Conservation (phyloP, 1,284 basidiomycete genomes). For the Leccinum solheimii region DNA sequence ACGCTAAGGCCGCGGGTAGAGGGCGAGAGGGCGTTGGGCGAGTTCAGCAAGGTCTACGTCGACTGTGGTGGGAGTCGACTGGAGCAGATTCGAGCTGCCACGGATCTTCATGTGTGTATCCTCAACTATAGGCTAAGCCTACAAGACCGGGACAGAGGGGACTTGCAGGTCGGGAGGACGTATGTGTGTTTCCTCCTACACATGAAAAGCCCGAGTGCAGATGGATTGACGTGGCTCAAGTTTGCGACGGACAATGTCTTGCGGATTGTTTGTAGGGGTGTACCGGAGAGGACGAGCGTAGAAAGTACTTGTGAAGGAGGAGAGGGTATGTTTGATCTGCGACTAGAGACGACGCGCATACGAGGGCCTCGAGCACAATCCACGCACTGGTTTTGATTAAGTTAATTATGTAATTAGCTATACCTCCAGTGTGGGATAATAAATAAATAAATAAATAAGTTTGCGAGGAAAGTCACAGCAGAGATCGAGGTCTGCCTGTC, state of each 20-base stretch:
- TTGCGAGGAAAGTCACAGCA: too few species aligned
- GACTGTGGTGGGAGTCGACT: slow-evolving; percentile 21
- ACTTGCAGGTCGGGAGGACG: slow-evolving; percentile 15
- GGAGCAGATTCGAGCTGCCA: slow-evolving; percentile 6
- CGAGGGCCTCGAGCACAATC: neutral
- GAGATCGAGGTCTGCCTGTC: too few species aligned
- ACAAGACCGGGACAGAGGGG: slow-evolving; percentile 4
- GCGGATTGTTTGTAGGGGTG: slow-evolving; percentile 7
- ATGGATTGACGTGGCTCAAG: slow-evolving; percentile 27
- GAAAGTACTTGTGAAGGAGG: neutral
- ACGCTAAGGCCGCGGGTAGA: slow-evolving; percentile 8
- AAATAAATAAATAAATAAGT: too few species aligned
- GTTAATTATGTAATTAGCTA: neutral
- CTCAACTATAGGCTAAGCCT: slow-evolving; percentile 22
- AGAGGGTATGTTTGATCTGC: neutral
- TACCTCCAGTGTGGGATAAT: too few species aligned
- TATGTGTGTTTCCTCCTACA: slow-evolving; percentile 30
- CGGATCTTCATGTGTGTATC: slow-evolving; percentile 24
- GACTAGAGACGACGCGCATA: neutral
- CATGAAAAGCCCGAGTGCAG: slow-evolving; percentile 3
- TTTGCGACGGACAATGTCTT: slow-evolving; percentile 27
- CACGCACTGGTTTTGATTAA: neutral
- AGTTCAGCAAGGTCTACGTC: slow-evolving; percentile 15
- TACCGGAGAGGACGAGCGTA: neutral
- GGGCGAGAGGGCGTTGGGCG: neutral